phyloP scores from a whole-genome alignment of 1,139 yeast genomes.

The Saccharomyces hybrid region DNA sequence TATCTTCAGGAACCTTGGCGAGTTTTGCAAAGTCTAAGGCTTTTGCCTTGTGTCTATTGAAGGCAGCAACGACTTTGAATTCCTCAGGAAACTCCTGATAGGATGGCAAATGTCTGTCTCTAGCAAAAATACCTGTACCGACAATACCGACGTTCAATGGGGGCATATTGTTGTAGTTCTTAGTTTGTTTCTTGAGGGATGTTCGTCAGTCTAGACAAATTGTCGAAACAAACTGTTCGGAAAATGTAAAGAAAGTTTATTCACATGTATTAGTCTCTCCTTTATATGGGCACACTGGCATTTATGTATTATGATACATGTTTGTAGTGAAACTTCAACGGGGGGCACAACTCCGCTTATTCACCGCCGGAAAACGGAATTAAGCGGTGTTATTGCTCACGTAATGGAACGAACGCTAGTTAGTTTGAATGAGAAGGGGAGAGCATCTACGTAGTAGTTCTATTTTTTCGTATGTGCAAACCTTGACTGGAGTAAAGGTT shows the following conservation, averaged over 20 bases:
- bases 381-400: not conserved
- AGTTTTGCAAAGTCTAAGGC: slow-evolving; percentile 71
- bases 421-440: not conserved
- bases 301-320: not conserved
- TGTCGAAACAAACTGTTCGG: not conserved
- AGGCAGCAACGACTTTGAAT: slow-evolving; percentile 52
- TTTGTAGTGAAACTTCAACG: not conserved
- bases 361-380: not conserved
- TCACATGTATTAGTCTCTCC: not conserved
- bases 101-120: slow-evolving; percentile 73
- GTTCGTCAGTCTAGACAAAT: not conserved
- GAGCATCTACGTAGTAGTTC: not conserved
- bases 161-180: not conserved
- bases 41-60: slow-evolving; percentile 74
- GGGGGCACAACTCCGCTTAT: not conserved
- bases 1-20: slow-evolving; percentile 44
- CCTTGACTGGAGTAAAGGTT: not conserved
- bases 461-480: not conserved
- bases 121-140: slow-evolving; percentile 92
- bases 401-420: not conserved
- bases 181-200: not conserved
- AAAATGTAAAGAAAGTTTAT: too few relatives aligned
- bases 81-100: slow-evolving; percentile 41
- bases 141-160: slow-evolving; percentile 60
- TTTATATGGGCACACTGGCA: not conserved